Evolutionary conservation across 768 basidiomycete species (phyloP).

Genomic region (Rhodotorula taiwanensis): DNA sequence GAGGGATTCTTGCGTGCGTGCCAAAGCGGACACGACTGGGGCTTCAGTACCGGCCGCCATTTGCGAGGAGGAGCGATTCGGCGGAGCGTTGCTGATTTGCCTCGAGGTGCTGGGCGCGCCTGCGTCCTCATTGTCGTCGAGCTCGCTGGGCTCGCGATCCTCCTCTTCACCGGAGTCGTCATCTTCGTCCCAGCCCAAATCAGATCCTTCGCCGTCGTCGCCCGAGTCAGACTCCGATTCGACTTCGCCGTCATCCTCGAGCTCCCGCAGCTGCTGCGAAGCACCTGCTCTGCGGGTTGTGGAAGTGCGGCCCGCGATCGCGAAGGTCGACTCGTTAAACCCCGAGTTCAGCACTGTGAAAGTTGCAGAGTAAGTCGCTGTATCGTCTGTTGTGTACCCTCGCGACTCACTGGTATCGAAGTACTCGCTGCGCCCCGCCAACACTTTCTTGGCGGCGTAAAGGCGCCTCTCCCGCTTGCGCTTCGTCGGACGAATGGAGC

Average conservation of each 20-base stretch:
- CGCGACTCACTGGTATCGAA: slow-evolving; percentile 35
- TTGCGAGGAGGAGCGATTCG: too few relatives aligned
- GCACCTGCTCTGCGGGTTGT: background rate
- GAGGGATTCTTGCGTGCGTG: background rate
- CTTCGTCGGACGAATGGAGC: too few relatives aligned
- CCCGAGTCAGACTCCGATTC: background rate
- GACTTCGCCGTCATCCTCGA: slow-evolving; percentile 16
- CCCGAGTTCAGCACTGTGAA: slow-evolving; percentile 35
- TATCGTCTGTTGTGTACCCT: too few relatives aligned
- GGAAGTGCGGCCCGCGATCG: background rate
- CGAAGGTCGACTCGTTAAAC: slow-evolving; percentile 28
- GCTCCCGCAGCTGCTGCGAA: slow-evolving; percentile 5
- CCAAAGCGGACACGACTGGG: too few relatives aligned
- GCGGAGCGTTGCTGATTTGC: too few relatives aligned
- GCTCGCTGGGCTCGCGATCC: slow-evolving; percentile 11
- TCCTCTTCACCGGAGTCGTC: slow-evolving; percentile 28
- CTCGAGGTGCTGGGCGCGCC: too few relatives aligned
- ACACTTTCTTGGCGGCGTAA: slow-evolving; percentile 46
- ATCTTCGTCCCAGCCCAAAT: slow-evolving; percentile 29
- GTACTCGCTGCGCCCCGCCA: slow-evolving; percentile 44
- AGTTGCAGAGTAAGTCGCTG: background rate
- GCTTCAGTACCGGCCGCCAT: too few relatives aligned
- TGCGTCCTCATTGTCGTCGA: background rate
- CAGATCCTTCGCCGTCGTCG: background rate
- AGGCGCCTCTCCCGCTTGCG: slow-evolving; percentile 40